Evolutionary conservation across 148 eudicot genomes (phyloP).

Genomic region (Talinum fruticosum): DNA sequence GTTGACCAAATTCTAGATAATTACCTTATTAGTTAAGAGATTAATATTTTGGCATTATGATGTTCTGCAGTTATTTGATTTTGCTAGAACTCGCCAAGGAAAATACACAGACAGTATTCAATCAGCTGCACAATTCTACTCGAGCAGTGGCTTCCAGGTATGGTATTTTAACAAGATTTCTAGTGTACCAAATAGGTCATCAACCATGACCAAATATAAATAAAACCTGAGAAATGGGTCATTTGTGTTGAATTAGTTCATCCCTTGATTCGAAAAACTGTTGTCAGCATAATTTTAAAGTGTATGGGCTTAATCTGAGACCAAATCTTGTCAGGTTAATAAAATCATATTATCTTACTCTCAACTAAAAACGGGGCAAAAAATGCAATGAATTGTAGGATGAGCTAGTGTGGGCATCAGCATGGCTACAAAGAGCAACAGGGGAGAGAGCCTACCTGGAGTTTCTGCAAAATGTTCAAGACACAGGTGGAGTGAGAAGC

Average conservation of each 20-base stretch:
- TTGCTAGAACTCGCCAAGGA: constrained; percentile 37
- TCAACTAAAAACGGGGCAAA: neutral
- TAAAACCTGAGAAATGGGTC: neutral
- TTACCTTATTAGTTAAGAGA: neutral
- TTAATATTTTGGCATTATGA: neutral
- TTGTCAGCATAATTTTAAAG: too few relatives aligned
- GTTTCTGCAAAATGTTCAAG: neutral
- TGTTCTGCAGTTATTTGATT: constrained; percentile 36
- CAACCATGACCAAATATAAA: too few relatives aligned
- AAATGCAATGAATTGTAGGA: constrained; percentile 27
- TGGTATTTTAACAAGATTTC: neutral
- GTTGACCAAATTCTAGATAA: neutral
- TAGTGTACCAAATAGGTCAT: too few relatives aligned
- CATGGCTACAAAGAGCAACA: constrained; percentile 44
- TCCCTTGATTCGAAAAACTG: too few relatives aligned
- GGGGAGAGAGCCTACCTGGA: constrained; percentile 22
- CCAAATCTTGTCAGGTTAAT: neutral
- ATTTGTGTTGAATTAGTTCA: neutral
- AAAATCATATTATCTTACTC: neutral
- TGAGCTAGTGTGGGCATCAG: constrained; percentile 52
- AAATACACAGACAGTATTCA: constrained; percentile 46
- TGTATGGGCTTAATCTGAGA: neutral
- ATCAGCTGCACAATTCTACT: constrained; percentile 33
- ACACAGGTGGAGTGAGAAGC: constrained; percentile 32
- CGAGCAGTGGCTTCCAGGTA: constrained; percentile 46